A percentile compares a stretch with the other conserved stretches of the same genome.
Conservation (phyloP, 768 basidiomycete species). For the Suillus placidus region DNA sequence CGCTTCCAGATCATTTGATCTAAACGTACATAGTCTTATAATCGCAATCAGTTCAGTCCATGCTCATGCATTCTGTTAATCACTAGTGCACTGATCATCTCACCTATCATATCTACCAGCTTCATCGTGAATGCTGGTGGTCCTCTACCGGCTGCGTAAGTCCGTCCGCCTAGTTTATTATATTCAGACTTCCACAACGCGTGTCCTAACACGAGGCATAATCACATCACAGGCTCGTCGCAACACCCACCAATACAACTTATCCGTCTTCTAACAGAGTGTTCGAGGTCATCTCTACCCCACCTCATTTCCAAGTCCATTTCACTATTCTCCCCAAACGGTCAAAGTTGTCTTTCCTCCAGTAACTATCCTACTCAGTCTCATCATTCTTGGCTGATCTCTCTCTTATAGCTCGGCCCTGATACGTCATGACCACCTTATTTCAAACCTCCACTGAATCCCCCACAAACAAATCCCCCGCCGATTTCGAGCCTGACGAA, state of each 20-base stretch:
- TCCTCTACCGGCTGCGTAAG: constrained; percentile 22
- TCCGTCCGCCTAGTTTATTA: constrained; percentile 11
- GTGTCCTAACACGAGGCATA: constrained; percentile 61
- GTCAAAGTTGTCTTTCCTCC: neutral
- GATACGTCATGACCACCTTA: constrained; percentile 28
- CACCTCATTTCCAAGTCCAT: constrained; percentile 17
- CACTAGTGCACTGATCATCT: constrained; percentile 5
- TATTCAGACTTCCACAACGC: constrained; percentile 39
- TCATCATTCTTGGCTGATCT: neutral
- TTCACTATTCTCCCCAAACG: constrained; percentile 12
- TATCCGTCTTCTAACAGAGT: constrained; percentile 19
- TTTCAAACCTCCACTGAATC: constrained; percentile 20
- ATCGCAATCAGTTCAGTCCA: constrained; percentile 16
- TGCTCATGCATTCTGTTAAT: constrained; percentile 16
- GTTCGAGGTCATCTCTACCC: constrained; percentile 17
- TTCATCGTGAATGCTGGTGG: constrained; percentile 19
- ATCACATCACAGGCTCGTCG: constrained; percentile 42
- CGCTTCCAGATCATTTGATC: constrained; percentile 14
- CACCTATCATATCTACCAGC: neutral
- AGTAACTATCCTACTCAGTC: constrained; percentile 8
- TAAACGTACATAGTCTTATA: constrained; percentile 13
- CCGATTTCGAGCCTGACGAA: constrained; percentile 52
- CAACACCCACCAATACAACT: constrained; percentile 21
- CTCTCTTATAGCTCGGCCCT: neutral
- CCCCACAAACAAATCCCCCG: constrained; percentile 14